Base-by-base conservation (phyloP, 495 filamentous ascomycete genomes). In the Endocarpon pusillum region DNA sequence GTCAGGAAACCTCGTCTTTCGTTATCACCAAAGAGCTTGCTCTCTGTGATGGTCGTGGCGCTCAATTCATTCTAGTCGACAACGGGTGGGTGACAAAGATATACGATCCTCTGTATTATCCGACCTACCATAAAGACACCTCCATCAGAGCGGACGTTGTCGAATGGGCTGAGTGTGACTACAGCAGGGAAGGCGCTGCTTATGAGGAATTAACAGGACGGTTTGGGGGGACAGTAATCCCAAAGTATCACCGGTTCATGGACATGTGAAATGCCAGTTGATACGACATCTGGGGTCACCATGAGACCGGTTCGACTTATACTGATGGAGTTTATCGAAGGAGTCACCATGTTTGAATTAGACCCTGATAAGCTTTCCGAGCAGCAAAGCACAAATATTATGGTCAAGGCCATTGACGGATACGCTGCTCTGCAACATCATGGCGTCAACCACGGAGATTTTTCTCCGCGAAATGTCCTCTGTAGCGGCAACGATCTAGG, bases 361-460 rank as follows among this genome's bases (percentile, higher is more conserved):
- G 28, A 32, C 28, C 28, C 28, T 12, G 5, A 12, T 12, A 5
- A 32, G 4, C 5, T 12, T 17, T 4, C 28, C 28, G 28, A 5
- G 28, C 14, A 32, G 19, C 5, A 32, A 17, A 12, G 28, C 15
- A 4, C 5, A 17, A 32, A 32, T 32, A 32, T 32, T 12, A 32
- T 32, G 28, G 28, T 32, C 28, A 32, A 32, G n/a, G 28, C 12
- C n/a, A 32, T 32, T 15, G 12, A 32, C n/a, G 28, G 14, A 15
- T 12, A 32, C 5, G n/a, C 14, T 17, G 28, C 28, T 12, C 15
- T 32, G 5, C 5, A 5, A 12, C 5, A 15, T 12, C 28, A 32
- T 12, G 28, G 28, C 19, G 28, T 32, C 5, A 5, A 32, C 9
- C 28, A 32, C n/a, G 5, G 5, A 32, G 28, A 32, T 17, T 5